Conservation (phyloP, 768 basidiomycete species). For the Lentinula edodes region DNA sequence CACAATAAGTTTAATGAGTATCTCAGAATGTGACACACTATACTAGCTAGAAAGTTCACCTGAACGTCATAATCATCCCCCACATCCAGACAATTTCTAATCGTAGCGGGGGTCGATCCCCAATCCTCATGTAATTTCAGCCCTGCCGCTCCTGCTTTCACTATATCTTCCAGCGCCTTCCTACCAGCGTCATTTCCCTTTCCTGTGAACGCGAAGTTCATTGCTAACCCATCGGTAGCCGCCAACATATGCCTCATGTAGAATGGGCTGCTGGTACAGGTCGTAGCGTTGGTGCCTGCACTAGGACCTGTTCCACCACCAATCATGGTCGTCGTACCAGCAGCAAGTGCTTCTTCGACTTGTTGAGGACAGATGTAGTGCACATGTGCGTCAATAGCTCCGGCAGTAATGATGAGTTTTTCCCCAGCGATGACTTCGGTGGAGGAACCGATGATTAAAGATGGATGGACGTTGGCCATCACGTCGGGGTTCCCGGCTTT, state of each 20-base stretch:
- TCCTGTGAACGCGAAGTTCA: conserved; percentile 94
- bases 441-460: conserved; percentile 79
- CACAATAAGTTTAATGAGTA: neutral
- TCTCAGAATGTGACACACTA: neutral
- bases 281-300: conserved; percentile 87
- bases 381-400: conserved; percentile 86
- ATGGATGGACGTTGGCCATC: conserved; percentile 72
- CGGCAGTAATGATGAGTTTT: conserved; percentile 89
- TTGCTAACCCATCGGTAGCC: conserved; percentile 83
- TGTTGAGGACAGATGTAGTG: conserved; percentile 97
- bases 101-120: conserved; percentile 85
- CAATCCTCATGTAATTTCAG: conserved; percentile 98
- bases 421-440: conserved; percentile 97
- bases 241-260: conserved; percentile 89
- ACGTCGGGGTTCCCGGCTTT: conserved; percentile 96
- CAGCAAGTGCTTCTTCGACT: conserved; percentile 76
- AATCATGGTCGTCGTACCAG: conserved; percentile 89
- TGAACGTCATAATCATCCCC: conserved; percentile 94
- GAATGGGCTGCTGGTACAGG: conserved; percentile 87
- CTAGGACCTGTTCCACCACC: conserved; percentile 96
- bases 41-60: conserved; percentile 20
- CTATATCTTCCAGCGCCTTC: conserved; percentile 70
- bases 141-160: conserved; percentile 81
- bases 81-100: conserved; percentile 70
- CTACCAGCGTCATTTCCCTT: conserved; percentile 91